Conservation (phyloP, 2,329 filamentous ascomycete species). For the Microcyclospora tardicrescens region DNA sequence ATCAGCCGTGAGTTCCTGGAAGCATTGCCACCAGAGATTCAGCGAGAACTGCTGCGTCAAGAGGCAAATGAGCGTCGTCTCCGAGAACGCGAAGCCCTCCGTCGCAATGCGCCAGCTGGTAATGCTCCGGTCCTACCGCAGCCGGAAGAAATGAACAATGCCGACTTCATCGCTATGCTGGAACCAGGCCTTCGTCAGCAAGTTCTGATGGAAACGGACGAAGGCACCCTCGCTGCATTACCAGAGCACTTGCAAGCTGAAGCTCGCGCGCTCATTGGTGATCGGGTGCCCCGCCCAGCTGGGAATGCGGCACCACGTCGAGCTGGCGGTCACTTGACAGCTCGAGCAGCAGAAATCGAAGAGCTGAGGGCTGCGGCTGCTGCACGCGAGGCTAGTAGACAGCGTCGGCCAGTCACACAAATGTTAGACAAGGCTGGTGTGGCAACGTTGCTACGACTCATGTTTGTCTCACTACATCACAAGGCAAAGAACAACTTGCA, state of each 20-base stretch:
- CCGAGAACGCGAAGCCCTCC: conserved; percentile 69
- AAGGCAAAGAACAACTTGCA: conserved; percentile 75
- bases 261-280: conserved; percentile 57
- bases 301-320: conserved; percentile 3
- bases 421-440: conserved; percentile 95
- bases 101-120: conserved; percentile 44
- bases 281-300: conserved; percentile 21
- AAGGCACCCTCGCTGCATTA: conserved; percentile 70
- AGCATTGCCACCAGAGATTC: conserved; percentile 78
- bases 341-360: too few species aligned
- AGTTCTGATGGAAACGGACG: conserved; percentile 82
- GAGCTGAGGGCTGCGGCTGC: conserved; percentile 11
- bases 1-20: conserved; percentile 91
- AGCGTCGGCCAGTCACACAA: conserved; percentile 74
- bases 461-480: conserved; percentile 91
- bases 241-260: conserved; percentile 79
- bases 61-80: conserved; percentile 81
- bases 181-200: conserved; percentile 73
- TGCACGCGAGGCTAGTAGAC: conserved; percentile 30
- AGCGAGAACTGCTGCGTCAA: conserved; percentile 79
- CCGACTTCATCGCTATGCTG: conserved; percentile 82
- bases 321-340: neutral
- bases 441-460: conserved; percentile 89
- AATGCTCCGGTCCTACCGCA: conserved; percentile 38
- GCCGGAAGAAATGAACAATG: conserved; percentile 72